Base-by-base conservation (phyloP, 495 filamentous ascomycete species). In the Podospora didyma region DNA sequence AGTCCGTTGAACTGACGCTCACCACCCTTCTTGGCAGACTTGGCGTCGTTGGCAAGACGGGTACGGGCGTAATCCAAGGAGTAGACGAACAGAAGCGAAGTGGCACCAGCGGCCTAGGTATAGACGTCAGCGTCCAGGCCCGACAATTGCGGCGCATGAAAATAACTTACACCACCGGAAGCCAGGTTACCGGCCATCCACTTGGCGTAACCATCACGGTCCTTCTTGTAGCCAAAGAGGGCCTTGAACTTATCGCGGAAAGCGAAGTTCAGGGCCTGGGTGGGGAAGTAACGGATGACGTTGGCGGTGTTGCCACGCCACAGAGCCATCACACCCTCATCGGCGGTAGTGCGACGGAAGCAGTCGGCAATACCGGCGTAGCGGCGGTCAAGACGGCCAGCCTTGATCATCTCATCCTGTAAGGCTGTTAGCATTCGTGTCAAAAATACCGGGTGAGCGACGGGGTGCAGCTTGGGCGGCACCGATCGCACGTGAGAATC, bases 201-300 rank as follows among this genome's bases (percentile, higher is more conserved):
- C 90, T 94, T 96, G 71, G 76, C 76, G 77, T 98, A 98, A 67
- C 94, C 94, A 80, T 98, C 94, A 78, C 88, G 86, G 52, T 98
- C 94, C 88, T 97, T 97, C 91, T 97, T 98, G 89, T 88, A 98
- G 74, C 89, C 87, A 88, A 98, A 98, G 93, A 97, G 96, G 65
- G 86, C 81, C 90, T 98, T 98, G 89, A 96, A 98, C 85, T 92
- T 96, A 77, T 98, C 94, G 80, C 95, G 95, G 94, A 98, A 98
- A 71, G 94, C 94, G 75, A 98, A 98, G 90, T 98, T 98, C 72
- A 98, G 81, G 63, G 94, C 94, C 86, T 98, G 94, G 72, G 94
- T 98, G 62, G 94, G 94, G 90, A 98, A 98, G 85, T 98, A 98
- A 86, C 94, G 95, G 82, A 98, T 96, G 79, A 98, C 94, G 87